Conservation (phyloP, 768 basidiomycete genomes). For the Podaxis sp. region DNA sequence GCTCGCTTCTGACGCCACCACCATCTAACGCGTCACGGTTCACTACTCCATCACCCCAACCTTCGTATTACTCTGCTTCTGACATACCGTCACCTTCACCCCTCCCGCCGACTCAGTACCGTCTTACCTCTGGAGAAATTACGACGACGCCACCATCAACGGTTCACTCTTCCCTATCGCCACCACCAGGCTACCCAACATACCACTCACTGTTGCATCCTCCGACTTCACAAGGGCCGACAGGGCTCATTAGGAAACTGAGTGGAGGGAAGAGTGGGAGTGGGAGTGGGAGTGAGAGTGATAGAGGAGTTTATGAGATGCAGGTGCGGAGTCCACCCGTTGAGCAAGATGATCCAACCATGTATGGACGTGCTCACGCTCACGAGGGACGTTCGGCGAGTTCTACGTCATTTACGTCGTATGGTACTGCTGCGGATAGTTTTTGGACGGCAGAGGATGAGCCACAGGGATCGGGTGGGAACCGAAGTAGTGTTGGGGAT, state of each 20-base stretch:
- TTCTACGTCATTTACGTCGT: slow-evolving; percentile 33
- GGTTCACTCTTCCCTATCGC: background rate
- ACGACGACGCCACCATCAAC: slow-evolving; percentile 34
- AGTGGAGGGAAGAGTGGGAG: slow-evolving; percentile 6
- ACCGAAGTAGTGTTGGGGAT: background rate
- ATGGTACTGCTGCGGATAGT: slow-evolving; percentile 40
- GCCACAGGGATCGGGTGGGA: background rate
- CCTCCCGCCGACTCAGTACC: slow-evolving; percentile 46
- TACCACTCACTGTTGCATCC: background rate
- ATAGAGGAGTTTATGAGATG: slow-evolving; percentile 34
- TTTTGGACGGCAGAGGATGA: slow-evolving; percentile 28
- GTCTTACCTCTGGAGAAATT: slow-evolving; percentile 40
- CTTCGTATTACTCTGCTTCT: slow-evolving; percentile 68
- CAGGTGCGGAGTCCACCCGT: slow-evolving; percentile 25
- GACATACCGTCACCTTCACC: slow-evolving; percentile 64
- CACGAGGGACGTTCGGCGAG: slow-evolving; percentile 29
- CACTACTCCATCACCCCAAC: slow-evolving; percentile 31
- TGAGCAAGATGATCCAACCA: background rate
- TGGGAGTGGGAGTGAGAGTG: background rate
- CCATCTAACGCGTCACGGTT: slow-evolving; percentile 18
- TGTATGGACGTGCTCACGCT: slow-evolving; percentile 14
- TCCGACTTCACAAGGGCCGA: background rate
- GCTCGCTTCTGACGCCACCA: slow-evolving; percentile 23
- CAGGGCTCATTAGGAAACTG: slow-evolving; percentile 11
- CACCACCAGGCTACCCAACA: slow-evolving; percentile 6